phyloP scores from a whole-genome alignment of 2,329 filamentous ascomycete species.

The Aspergillus aculeatinus region DNA sequence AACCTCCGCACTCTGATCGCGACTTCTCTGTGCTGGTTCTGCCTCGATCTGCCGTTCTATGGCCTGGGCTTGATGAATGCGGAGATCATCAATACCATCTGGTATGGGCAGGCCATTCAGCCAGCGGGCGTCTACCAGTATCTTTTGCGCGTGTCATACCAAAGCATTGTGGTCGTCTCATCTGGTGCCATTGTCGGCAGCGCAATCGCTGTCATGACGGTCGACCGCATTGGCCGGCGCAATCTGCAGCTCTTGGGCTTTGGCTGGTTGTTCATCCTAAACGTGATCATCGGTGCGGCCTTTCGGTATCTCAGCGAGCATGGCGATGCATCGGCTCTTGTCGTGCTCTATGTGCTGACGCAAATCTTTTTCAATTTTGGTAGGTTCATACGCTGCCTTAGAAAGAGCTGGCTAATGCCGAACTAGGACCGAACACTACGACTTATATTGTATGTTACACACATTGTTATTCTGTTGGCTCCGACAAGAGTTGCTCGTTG shows the following conservation, averaged over 20 bases:
- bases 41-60: constrained; percentile 53
- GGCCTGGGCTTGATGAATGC: constrained; percentile 46
- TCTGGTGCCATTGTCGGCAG: constrained; percentile 37
- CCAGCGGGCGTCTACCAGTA: constrained; percentile 27
- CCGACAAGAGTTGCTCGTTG: no score
- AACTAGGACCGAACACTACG: constrained; percentile 25
- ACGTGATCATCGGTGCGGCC: constrained; percentile 14
- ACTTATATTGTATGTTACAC: constrained; percentile 29
- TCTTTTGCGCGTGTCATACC: constrained; percentile 23
- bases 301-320: constrained; percentile 4
- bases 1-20: constrained; percentile 31
- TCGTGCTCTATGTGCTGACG: constrained; percentile 41
- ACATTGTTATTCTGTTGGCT: no score
- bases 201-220: constrained; percentile 30
- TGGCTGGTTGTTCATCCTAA: constrained; percentile 31
- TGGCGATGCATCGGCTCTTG: constrained; percentile 20
- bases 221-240: constrained; percentile 34
- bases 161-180: constrained; percentile 31
- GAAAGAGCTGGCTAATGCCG: neutral
- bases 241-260: constrained; percentile 39
- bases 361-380: constrained; percentile 46
- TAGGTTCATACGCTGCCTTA: neutral
- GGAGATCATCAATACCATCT: constrained; percentile 23
- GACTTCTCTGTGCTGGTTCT: constrained; percentile 51
- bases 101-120: constrained; percentile 20